These are phyloP conservation scores for Scytalidium lignicola DNA, from an alignment of 2,329 filamentous ascomycete species.

Conservation along the genomic window DNA sequence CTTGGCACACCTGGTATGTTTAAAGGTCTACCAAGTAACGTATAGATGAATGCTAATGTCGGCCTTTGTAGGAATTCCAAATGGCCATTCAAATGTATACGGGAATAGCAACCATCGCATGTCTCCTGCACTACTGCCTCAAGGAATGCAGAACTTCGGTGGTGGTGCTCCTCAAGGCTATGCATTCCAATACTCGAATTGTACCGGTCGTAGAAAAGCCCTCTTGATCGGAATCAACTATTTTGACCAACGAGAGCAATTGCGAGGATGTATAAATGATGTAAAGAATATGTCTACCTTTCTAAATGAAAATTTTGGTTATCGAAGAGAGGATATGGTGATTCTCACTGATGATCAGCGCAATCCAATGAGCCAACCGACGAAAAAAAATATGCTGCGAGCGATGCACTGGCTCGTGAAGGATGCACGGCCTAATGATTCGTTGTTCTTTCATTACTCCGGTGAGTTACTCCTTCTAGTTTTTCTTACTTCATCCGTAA, in stretches of 20 bases:
- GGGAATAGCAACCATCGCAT: constrained; percentile 49
- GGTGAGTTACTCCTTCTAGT: too few relatives aligned
- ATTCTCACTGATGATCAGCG: constrained; percentile 94
- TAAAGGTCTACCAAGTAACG: constrained; percentile 4
- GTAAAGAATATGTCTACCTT: constrained; percentile 96
- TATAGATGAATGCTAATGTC: background rate
- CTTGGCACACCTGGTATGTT: constrained; percentile 47
- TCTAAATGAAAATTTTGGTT: constrained; percentile 82
- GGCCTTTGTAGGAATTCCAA: constrained; percentile 32
- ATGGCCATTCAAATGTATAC: constrained; percentile 47
- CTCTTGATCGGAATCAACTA: constrained; percentile 95
- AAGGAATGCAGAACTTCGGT: constrained; percentile 67
- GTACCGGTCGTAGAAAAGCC: constrained; percentile 83
- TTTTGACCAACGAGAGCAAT: constrained; percentile 84
- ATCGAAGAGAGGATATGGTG: constrained; percentile 95
- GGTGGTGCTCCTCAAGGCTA: constrained; percentile 76
- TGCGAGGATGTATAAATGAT: constrained; percentile 93
- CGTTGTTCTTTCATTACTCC: constrained; percentile 96
- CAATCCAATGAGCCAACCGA: constrained; percentile 94
- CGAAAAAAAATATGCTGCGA: constrained; percentile 88
- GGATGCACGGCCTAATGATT: constrained; percentile 86
- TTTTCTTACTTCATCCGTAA: too few relatives aligned
- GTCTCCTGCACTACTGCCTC: constrained; percentile 63
- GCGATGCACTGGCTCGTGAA: constrained; percentile 99
- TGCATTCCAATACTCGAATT: constrained; percentile 85